A percentile compares a stretch with the other conserved stretches of the same genome.
phyloP scores from a whole-genome alignment of 345 rosid species.

The Erodium maritimum region DNA sequence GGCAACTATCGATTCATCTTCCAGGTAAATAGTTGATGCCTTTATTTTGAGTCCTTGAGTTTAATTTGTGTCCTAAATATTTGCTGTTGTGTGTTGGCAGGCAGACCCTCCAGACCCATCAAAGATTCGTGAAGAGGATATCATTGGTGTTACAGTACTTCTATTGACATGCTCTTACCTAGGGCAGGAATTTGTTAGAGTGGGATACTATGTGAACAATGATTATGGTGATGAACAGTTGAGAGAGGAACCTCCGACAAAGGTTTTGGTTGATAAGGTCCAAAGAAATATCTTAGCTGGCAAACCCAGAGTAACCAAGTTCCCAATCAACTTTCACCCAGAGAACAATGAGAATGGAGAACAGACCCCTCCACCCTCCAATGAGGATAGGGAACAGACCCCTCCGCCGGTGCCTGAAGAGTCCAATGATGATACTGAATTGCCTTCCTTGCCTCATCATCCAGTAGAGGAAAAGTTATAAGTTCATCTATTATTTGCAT shows the following conservation, averaged over 20 bases:
- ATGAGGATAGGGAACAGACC: background rate
- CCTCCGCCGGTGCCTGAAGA: background rate
- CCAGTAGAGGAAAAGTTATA: no score
- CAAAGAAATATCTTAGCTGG: conserved; percentile 78
- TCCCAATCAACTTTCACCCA: conserved; percentile 88
- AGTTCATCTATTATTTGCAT: no score
- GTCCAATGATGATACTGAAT: no score
- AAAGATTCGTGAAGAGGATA: conserved; percentile 79
- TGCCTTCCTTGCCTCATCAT: no score
- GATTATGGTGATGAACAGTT: conserved; percentile 83
- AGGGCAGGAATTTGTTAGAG: conserved; percentile 79
- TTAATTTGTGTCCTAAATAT: background rate
- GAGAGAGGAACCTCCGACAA: conserved; percentile 79
- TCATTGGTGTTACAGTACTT: conserved; percentile 78
- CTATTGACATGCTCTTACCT: conserved; percentile 74
- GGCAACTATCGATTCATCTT: conserved; percentile 84
- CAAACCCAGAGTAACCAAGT: conserved; percentile 90
- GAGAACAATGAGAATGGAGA: conserved; percentile 30
- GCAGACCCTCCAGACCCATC: conserved; percentile 88
- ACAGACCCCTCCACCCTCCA: conserved; percentile 10
- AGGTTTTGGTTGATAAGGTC: conserved; percentile 61
- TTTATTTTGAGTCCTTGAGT: conserved; percentile 3
- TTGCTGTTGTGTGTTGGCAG: conserved; percentile 22
- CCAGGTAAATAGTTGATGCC: conserved; percentile 32
- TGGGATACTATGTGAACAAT: conserved; percentile 86